These are phyloP conservation scores for Cryoendolithus antarcticus DNA, from an alignment of 2,329 filamentous ascomycete species.

Conservation along the genomic window DNA sequence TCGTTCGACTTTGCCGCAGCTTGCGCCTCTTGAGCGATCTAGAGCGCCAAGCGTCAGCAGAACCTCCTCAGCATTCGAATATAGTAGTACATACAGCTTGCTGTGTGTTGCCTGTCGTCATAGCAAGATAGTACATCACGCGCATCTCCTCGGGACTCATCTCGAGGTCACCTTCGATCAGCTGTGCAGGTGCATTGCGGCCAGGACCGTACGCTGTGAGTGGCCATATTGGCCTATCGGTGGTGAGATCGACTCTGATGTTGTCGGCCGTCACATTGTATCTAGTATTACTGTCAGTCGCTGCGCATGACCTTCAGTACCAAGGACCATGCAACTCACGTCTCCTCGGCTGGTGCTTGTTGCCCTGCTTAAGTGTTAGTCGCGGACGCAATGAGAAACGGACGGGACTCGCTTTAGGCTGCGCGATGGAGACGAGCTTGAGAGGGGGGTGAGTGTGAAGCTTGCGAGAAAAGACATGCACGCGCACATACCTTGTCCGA, in stretches of 20 bases:
- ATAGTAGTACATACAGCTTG: slow-evolving; percentile 33
- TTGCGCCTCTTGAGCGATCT: slow-evolving; percentile 1
- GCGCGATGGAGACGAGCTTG: neutral
- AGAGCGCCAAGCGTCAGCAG: neutral
- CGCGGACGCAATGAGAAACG: neutral
- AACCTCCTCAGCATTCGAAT: neutral
- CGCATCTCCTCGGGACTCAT: slow-evolving; percentile 83
- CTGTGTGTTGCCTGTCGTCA: slow-evolving; percentile 45
- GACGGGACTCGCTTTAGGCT: neutral
- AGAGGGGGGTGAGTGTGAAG: neutral
- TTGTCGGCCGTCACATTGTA: slow-evolving; percentile 45
- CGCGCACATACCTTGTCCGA: slow-evolving; percentile 10
- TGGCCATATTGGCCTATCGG: slow-evolving; percentile 68
- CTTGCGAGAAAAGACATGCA: neutral
- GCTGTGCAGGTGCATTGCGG: slow-evolving; percentile 61
- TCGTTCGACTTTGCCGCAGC: slow-evolving; percentile 10
- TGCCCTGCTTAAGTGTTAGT: slow-evolving; percentile 3
- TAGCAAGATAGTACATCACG: slow-evolving; percentile 54
- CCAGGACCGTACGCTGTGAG: slow-evolving; percentile 77
- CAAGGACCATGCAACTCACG: too few relatives aligned
- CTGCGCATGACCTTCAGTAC: too few relatives aligned
- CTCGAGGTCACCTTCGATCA: slow-evolving; percentile 74
- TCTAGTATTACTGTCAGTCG: slow-evolving; percentile 16
- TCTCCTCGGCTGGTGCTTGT: neutral
- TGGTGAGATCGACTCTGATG: slow-evolving; percentile 34